Conservation (phyloP, 257 asterid species). For the Solanum habrochaites region DNA sequence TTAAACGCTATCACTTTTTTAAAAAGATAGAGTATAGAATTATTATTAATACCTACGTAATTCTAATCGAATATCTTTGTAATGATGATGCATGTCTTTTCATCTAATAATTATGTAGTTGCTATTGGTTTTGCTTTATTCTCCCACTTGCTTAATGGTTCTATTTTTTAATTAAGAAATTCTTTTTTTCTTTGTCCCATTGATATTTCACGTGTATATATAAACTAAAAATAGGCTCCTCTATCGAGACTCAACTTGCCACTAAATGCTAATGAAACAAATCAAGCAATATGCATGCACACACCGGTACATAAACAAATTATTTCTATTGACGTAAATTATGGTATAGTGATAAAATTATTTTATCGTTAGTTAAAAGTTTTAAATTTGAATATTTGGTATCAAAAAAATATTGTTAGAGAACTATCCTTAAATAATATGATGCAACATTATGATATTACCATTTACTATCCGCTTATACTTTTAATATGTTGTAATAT, state of each 20-base stretch:
- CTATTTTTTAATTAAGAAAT: neutral
- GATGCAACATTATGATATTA: neutral
- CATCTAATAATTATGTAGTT: neutral
- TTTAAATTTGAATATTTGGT: too few relatives aligned
- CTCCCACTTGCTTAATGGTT: neutral
- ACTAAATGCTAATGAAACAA: neutral
- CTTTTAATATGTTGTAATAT: too few relatives aligned
- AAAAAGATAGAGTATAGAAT: accelerated
- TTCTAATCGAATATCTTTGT: neutral
- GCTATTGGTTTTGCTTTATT: neutral
- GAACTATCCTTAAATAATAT: too few relatives aligned
- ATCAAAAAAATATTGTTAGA: too few relatives aligned
- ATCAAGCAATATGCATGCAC: neutral
- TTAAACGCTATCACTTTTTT: too few relatives aligned
- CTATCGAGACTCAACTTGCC: neutral
- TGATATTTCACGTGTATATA: neutral
- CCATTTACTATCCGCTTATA: neutral
- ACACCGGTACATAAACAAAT: too few relatives aligned
- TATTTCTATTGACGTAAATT: too few relatives aligned
- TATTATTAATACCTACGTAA: too few relatives aligned
- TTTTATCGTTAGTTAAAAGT: too few relatives aligned
- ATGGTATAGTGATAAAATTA: too few relatives aligned
- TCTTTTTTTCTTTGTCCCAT: neutral
- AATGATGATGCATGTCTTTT: neutral
- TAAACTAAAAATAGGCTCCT: neutral